phyloP scores from a whole-genome alignment of 1,284 basidiomycete species.

The Tylopilus sp. region DNA sequence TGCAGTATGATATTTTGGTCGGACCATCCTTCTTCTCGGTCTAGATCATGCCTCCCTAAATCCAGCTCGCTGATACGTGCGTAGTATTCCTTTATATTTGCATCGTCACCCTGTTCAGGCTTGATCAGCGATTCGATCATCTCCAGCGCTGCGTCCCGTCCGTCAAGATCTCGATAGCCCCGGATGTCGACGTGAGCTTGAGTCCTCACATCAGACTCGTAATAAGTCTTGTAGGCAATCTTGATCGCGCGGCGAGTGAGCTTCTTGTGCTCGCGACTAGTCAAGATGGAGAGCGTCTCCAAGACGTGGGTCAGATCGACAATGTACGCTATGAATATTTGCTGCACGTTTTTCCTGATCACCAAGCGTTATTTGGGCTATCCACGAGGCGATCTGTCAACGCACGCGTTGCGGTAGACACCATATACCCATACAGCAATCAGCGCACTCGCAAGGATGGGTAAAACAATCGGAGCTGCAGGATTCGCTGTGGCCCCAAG shows the following conservation, averaged over 20 bases:
- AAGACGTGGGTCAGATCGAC: slow-evolving; percentile 1
- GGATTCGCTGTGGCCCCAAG: background rate
- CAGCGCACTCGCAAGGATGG: background rate
- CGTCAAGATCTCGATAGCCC: background rate
- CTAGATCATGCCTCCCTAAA: background rate
- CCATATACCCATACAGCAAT: background rate
- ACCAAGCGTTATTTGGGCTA: background rate
- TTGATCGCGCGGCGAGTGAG: slow-evolving; percentile 4
- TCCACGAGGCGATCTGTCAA: background rate
- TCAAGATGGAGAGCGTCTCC: slow-evolving; percentile 5
- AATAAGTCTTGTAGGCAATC: background rate
- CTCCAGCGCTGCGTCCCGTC: background rate
- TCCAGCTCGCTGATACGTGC: background rate
- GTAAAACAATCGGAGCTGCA: slow-evolving; percentile 1
- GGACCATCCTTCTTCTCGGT: slow-evolving; percentile 4
- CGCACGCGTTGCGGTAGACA: background rate
- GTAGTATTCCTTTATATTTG: background rate
- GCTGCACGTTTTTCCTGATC: slow-evolving; percentile 1
- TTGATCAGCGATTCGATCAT: slow-evolving; percentile 7
- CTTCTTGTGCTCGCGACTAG: background rate
- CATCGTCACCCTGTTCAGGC: background rate
- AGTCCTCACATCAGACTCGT: background rate
- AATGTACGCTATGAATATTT: background rate
- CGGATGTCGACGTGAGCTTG: background rate
- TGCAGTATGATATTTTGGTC: background rate